A percentile compares a stretch with the other conserved stretches of the same genome.
phyloP scores from a whole-genome alignment of 441 rosid species.

The Bruguiera hainesii region DNA sequence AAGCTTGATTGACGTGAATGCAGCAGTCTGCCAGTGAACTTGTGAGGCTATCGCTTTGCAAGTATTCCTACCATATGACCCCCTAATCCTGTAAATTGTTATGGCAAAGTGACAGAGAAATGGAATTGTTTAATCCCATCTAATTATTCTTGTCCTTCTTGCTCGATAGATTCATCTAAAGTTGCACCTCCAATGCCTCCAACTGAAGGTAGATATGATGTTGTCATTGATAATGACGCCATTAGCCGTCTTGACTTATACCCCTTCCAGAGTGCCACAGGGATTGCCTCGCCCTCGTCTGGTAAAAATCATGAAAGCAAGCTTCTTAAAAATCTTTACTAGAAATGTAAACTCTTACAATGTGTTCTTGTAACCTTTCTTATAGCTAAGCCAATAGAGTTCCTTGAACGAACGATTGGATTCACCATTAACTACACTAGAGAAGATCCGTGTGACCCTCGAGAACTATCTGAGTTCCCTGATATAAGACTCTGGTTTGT shows the following conservation, averaged over 20 bases:
- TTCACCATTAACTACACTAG: conserved; percentile 63
- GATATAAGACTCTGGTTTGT: conserved; percentile 89
- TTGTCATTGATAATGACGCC: conserved; percentile 51
- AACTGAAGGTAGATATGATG: conserved; percentile 58
- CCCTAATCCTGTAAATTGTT: too few relatives aligned
- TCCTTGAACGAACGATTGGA: conserved; percentile 64
- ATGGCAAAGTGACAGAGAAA: too few relatives aligned
- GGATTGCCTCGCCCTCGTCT: conserved; percentile 52
- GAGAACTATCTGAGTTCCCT: conserved; percentile 80
- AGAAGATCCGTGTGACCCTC: conserved; percentile 62
- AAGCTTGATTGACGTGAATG: too few relatives aligned
- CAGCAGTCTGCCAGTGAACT: too few relatives aligned
- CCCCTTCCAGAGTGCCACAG: conserved; percentile 61
- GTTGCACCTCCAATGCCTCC: conserved; percentile 77
- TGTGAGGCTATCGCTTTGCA: too few relatives aligned
- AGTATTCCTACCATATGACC: too few relatives aligned
- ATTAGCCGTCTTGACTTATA: conserved; percentile 62
- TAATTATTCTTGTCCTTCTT: background rate
- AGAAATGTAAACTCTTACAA: background rate
- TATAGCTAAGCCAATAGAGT: conserved; percentile 55
- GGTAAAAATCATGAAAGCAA: conserved; percentile 29
- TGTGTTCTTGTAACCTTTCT: background rate
- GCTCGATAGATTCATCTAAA: conserved; percentile 43
- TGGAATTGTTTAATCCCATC: background rate
- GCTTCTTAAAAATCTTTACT: background rate